Evolutionary conservation across 2,329 filamentous ascomycete species (phyloP).

Genomic region (Podosphaera fusca): DNA sequence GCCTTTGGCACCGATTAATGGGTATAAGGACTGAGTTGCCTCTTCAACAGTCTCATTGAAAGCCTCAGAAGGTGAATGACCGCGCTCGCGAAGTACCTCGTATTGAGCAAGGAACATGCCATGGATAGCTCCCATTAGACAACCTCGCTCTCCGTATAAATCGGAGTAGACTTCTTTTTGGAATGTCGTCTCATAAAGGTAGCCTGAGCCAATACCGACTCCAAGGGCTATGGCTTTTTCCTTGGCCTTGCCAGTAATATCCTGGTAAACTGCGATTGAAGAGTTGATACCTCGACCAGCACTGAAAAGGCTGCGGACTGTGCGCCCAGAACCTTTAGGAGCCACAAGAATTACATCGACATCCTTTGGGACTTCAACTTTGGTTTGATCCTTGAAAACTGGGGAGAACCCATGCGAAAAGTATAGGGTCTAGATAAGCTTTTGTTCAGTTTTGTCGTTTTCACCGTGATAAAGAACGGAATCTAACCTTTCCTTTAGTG

Average conservation of each 20-base stretch:
- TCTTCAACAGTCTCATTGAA: conserved; percentile 99
- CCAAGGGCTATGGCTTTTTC: conserved; percentile 94
- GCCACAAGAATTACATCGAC: conserved; percentile 99
- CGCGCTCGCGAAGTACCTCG: conserved; percentile 96
- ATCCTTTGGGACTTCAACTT: conserved; percentile 86
- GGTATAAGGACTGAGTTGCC: conserved; percentile 94
- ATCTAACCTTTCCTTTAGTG: conserved; percentile 82
- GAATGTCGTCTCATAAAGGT: conserved; percentile 99
- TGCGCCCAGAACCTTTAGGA: conserved; percentile 96
- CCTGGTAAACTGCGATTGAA: conserved; percentile 93
- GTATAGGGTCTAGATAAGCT: conserved; percentile 59
- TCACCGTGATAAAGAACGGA: background rate
- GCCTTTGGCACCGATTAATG: conserved; percentile 85
- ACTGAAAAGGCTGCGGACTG: conserved; percentile 94
- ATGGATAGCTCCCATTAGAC: conserved; percentile 99
- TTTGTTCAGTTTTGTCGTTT: conserved; percentile 4
- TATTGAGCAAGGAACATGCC: conserved; percentile 99
- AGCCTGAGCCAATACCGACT: conserved; percentile 89
- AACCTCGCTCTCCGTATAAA: conserved; percentile 98
- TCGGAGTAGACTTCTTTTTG: conserved; percentile 99
- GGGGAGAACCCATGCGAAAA: conserved; percentile 99
- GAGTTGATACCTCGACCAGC: conserved; percentile 99
- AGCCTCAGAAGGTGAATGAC: conserved; percentile 91
- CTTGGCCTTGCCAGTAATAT: conserved; percentile 91
- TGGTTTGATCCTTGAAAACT: conserved; percentile 98